Conservation (phyloP, 192 early-diverging fungal genomes). For the Glomus cerebriforme region DNA sequence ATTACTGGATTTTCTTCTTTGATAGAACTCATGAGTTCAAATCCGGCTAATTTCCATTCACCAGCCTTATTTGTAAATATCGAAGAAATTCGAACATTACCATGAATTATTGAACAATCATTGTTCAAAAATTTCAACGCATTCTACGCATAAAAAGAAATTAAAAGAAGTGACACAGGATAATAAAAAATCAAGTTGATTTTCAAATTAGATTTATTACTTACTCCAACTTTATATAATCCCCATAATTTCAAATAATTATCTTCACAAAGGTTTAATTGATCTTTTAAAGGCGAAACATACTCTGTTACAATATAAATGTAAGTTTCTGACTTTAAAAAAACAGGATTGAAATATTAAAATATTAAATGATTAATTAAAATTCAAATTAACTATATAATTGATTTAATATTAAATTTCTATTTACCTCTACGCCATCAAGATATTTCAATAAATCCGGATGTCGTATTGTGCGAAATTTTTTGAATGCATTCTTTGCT, state of each 20-base stretch:
- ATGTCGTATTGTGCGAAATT: slow-evolving; percentile 87
- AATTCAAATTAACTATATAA: background rate
- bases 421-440: slow-evolving; percentile 81
- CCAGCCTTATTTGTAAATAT: slow-evolving; percentile 89
- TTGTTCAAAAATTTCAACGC: slow-evolving; percentile 85
- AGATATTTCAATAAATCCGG: slow-evolving; percentile 83
- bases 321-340: slow-evolving; percentile 61
- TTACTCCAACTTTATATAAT: slow-evolving; percentile 85
- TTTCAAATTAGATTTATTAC: slow-evolving; percentile 19
- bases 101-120: slow-evolving; percentile 87
- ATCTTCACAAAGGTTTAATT: slow-evolving; percentile 51
- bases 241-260: slow-evolving; percentile 78
- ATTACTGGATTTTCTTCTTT: slow-evolving; percentile 71
- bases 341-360: slow-evolving; percentile 1
- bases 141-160: slow-evolving; percentile 48
- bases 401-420: background rate
- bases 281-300: slow-evolving; percentile 68
- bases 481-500: slow-evolving; percentile 87
- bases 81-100: slow-evolving; percentile 73
- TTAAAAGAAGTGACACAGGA: background rate
- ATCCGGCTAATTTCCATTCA: slow-evolving; percentile 94
- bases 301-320: slow-evolving; percentile 91
- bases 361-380: background rate
- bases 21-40: slow-evolving; percentile 74
- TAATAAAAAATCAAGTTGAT: background rate